These are phyloP conservation scores for Boechera stricta DNA, from an alignment of 345 rosid genomes.

Conservation along the genomic window DNA sequence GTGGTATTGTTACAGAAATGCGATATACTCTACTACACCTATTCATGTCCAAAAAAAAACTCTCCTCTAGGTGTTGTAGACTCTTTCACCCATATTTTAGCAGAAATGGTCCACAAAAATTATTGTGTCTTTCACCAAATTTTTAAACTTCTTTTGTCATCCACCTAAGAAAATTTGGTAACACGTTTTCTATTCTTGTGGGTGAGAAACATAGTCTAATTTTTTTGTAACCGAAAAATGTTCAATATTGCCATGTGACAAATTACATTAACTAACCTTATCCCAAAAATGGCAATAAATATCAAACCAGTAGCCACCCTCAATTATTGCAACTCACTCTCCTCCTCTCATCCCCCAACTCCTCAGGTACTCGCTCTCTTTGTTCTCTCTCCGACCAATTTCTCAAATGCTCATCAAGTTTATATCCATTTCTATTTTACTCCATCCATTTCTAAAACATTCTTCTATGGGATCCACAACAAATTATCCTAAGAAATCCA, in stretches of 20 bases:
- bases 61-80: background rate
- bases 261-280: constrained; percentile 19
- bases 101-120: background rate
- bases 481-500: too few relatives aligned
- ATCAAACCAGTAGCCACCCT: background rate
- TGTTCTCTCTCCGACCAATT: background rate
- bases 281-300: constrained; percentile 16
- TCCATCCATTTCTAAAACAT: too few relatives aligned
- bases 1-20: too few relatives aligned
- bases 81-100: background rate
- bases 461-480: too few relatives aligned
- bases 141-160: background rate
- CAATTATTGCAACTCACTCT: constrained; percentile 3
- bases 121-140: background rate
- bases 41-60: background rate
- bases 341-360: background rate
- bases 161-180: background rate
- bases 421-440: too few relatives aligned
- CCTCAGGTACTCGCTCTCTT: constrained; percentile 1
- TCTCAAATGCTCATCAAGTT: too few relatives aligned
- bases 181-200: background rate
- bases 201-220: background rate
- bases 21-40: too few relatives aligned
- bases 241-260: constrained; percentile 23
- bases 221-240: background rate